A percentile compares a stretch with the other conserved stretches of the same genome.
Conservation (phyloP, 148 eudicot species). For the Camellia sinensis region DNA sequence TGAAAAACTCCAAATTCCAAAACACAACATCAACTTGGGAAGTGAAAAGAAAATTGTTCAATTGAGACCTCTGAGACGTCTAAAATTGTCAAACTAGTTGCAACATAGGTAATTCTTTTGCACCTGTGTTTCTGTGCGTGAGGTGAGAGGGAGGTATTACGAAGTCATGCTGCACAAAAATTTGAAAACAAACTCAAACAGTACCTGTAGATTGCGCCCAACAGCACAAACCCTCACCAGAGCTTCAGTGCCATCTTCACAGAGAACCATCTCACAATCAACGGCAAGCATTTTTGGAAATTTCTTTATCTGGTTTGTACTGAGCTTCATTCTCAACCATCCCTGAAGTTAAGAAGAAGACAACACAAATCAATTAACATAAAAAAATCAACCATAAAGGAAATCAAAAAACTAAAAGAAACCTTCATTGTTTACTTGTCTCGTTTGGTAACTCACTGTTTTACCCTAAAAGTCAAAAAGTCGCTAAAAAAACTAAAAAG, state of each 20-base stretch:
- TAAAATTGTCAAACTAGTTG: not conserved
- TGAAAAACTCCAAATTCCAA: slow-evolving; percentile 26
- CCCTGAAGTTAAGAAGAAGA: slow-evolving; percentile 36
- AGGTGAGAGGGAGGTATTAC: not conserved
- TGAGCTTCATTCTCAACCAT: slow-evolving; percentile 63
- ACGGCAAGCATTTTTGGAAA: slow-evolving; percentile 54
- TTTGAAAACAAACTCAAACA: not conserved
- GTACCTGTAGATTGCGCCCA: slow-evolving; percentile 67
- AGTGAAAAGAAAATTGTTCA: not conserved
- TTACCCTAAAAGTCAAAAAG: no score
- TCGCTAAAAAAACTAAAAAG: no score
- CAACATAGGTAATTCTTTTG: not conserved
- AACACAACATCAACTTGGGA: not conserved
- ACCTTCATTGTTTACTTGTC: not conserved
- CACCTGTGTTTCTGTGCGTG: not conserved
- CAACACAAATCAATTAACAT: not conserved
- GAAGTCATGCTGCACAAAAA: not conserved
- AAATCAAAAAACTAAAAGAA: not conserved
- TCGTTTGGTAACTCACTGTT: no score
- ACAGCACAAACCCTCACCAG: slow-evolving; percentile 83
- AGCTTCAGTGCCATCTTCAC: slow-evolving; percentile 97
- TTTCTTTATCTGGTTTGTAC: slow-evolving; percentile 39
- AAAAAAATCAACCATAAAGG: not conserved
- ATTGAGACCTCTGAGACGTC: not conserved
- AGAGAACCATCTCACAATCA: slow-evolving; percentile 99